Conservation (phyloP, 345 rosid species). For the Eucalyptus sp. region DNA sequence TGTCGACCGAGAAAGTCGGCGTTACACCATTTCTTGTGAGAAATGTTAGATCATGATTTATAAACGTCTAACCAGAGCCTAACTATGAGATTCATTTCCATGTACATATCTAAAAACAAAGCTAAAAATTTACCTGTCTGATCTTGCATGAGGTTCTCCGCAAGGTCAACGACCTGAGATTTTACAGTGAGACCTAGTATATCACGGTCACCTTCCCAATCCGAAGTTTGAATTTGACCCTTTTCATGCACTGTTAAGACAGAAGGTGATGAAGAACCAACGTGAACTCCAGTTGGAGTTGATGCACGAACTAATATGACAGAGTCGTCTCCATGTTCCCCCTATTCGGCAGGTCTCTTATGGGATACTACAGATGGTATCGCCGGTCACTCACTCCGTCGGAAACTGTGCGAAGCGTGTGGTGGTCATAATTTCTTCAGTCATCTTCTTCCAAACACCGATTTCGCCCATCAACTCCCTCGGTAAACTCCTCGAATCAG, state of each 20-base stretch:
- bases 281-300: neutral
- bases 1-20: neutral
- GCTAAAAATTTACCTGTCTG: neutral
- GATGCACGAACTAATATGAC: neutral
- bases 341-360: conserved; percentile 51
- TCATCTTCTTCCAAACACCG: conserved; percentile 57
- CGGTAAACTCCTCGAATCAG: conserved; percentile 13
- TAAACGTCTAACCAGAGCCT: neutral
- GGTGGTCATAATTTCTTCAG: conserved; percentile 62
- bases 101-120: no score
- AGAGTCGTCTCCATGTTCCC: neutral
- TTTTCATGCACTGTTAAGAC: neutral
- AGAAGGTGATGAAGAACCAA: neutral
- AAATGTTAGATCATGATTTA: neutral
- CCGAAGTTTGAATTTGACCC: neutral
- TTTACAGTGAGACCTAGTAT: no score
- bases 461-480: conserved; percentile 49
- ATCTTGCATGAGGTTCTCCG: neutral
- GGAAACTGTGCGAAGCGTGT: conserved; percentile 85
- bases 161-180: neutral
- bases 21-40: neutral
- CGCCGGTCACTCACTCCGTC: conserved; percentile 78
- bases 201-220: neutral
- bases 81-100: neutral
- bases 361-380: conserved; percentile 62